Evolutionary conservation across 129 eudicot species (phyloP), one percentile per base, ranked within the genome.

Genomic region (Tanacetum coccineum): DNA sequence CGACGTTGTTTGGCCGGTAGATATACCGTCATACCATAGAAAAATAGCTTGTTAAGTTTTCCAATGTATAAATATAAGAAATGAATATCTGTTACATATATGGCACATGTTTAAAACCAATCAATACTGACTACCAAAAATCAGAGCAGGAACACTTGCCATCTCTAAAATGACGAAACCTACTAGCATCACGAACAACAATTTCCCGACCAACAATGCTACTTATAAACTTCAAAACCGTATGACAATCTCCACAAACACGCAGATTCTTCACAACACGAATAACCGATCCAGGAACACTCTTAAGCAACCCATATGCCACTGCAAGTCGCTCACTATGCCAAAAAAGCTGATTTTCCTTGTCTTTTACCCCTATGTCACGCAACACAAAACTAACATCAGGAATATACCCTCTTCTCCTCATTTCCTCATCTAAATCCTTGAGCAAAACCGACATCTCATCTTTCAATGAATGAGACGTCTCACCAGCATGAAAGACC

Each of bases 81-180:
- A n/a, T n/a, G n/a, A n/a, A n/a, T n/a, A n/a, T n/a, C n/a, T n/a
- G n/a, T n/a, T n/a, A n/a, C n/a, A n/a, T n/a, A n/a, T n/a, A n/a
- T n/a, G n/a, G n/a, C n/a, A n/a, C n/a, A n/a, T n/a, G n/a, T n/a
- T n/a, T n/a, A n/a, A n/a, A n/a, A n/a, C n/a, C n/a, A n/a, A n/a
- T n/a, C n/a, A n/a, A n/a, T 14, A 3, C 0, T 3, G n/a, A 75
- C 75, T 70, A 91, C 97, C 96, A 91, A 72, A 91, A 91, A 51
- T 87, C 97, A 26, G 78, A 59, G 68, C 97, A 91, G 3, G 94
- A 87, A 66, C 97, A 91, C 13, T 12, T 76, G 36, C 97, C 97
- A 49, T 85, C 84, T 75, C 85, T 85, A 57, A 91, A 91, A 71
- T 87, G 96, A 78, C 87, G 97, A 75, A 91, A 87, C 68, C 97